Conservation (phyloP, 805 yeast species). For the Wickerhamiella lipophila region DNA sequence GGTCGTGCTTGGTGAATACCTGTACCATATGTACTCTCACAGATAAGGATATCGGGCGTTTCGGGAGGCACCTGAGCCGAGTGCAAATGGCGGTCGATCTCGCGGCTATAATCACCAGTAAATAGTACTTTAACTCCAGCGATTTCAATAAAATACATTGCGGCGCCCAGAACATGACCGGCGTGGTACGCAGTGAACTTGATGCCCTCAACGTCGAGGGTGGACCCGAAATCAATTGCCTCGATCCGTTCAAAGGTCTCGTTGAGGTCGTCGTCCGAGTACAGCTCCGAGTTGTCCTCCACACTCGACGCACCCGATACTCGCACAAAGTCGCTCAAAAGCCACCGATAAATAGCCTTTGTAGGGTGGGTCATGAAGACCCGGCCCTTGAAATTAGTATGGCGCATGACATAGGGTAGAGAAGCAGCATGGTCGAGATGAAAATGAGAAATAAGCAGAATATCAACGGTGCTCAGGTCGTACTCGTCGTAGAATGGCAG, state of each 20-base stretch:
- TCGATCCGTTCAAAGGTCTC: constrained; percentile 83
- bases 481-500: constrained; percentile 93
- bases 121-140: constrained; percentile 81
- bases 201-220: constrained; percentile 86
- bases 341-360: constrained; percentile 94
- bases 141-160: constrained; percentile 91
- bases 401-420: constrained; percentile 94
- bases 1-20: constrained; percentile 88
- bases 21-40: constrained; percentile 95
- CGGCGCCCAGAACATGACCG: constrained; percentile 98
- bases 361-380: constrained; percentile 99
- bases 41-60: constrained; percentile 78
- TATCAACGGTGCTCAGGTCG: constrained; percentile 76
- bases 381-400: constrained; percentile 84
- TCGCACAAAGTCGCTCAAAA: constrained; percentile 82
- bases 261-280: constrained; percentile 80
- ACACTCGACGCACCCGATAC: constrained; percentile 45
- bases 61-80: constrained; percentile 80
- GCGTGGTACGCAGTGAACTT: constrained; percentile 97
- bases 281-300: constrained; percentile 35
- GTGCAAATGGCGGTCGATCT: constrained; percentile 87
- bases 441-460: constrained; percentile 81
- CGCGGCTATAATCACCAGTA: constrained; percentile 96
- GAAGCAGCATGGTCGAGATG: constrained; percentile 98
- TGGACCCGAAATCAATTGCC: constrained; percentile 90